Percentiles rank a stretch among this genome's conserved stretches.
Conservation (phyloP, 2,329 filamentous ascomycete genomes). For the Escovopsis sp. region DNA sequence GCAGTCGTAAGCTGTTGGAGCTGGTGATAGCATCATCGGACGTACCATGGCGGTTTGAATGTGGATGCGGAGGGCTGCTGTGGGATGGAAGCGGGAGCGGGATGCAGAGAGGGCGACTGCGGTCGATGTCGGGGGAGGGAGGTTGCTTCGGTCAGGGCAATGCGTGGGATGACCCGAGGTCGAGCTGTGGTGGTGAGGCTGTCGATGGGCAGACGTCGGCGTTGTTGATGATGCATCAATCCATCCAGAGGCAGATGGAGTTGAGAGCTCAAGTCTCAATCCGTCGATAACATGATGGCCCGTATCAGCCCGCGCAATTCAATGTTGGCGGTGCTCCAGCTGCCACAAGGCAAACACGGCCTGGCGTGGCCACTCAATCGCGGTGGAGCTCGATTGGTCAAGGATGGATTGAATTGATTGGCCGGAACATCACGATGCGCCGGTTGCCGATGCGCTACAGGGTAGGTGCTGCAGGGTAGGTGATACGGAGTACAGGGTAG, state of each 20-base stretch:
- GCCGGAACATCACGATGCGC: background rate
- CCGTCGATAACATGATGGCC: background rate
- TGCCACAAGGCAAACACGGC: slow-evolving; percentile 11
- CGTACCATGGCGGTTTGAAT: slow-evolving; percentile 15
- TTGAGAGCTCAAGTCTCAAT: background rate
- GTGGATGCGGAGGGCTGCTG: slow-evolving; percentile 3
- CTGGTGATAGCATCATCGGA: background rate
- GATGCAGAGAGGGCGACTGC: no score
- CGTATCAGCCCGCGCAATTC: background rate
- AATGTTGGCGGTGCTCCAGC: background rate
- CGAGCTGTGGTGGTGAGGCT: background rate
- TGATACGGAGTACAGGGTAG: background rate
- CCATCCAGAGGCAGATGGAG: background rate
- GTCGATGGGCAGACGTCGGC: background rate
- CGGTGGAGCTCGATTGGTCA: no score
- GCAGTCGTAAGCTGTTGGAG: background rate
- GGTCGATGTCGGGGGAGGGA: no score
- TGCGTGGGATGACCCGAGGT: no score
- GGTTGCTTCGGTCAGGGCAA: no score
- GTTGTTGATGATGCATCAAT: slow-evolving; percentile 1
- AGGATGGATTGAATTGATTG: no score
- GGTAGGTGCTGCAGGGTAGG: slow-evolving; percentile 3
- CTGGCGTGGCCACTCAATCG: slow-evolving; percentile 10
- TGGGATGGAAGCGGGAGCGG: no score
- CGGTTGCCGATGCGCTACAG: background rate